Base-by-base conservation (phyloP, 495 filamentous ascomycete species). In the Podospora fimiseda region DNA sequence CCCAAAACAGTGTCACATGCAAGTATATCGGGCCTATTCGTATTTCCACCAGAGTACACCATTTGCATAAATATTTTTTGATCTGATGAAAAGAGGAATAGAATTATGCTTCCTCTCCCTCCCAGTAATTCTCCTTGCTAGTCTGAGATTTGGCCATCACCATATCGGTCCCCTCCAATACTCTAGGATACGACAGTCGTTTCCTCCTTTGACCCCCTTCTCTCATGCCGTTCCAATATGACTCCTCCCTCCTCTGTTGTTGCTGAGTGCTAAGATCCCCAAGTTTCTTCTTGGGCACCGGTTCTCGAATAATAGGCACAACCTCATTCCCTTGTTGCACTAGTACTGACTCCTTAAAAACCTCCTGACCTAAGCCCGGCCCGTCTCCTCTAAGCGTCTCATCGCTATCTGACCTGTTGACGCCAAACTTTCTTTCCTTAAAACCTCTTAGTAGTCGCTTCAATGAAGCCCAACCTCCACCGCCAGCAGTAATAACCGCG, bases 401-500 rank as follows among this genome's bases (percentile, higher is more conserved):
- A 2, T 45, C 52, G 47, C 52, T 56, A 18, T 45, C 23, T 9
- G 54, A 52, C 2, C 48, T 40, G 21, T 30, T 33, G 11, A 33
- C 27, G 11, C 49, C 3, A 49, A 40, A 6, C 0, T 42, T 13
- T 44, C 46, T 11, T 42, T 48, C 16, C 55, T 55, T 9, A n/a
- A n/a, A n/a, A n/a, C n/a, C 5, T 14, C 16, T 42, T 8, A 16
- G 33, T 45, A 30, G 37, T 15, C 38, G 15, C 30, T 30, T 8
- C 24, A 20, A n/a, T 23, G 48, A 13, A 50, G 23, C 15, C 14
- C 48, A 40, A 9, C 36, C 19, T 11, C 47, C 53, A 16, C n/a
- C n/a, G n/a, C 53, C 24, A 4, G 38, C 50, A 16, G 27, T 24
- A 11, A 37, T 19, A 19, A 40, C 45, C 14, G 22, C 41, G 5